Evolutionary conservation across 2,329 filamentous ascomycete species (phyloP), one percentile per base, ranked within the genome.

Genomic region (Pseudogymnoascus sp.): DNA sequence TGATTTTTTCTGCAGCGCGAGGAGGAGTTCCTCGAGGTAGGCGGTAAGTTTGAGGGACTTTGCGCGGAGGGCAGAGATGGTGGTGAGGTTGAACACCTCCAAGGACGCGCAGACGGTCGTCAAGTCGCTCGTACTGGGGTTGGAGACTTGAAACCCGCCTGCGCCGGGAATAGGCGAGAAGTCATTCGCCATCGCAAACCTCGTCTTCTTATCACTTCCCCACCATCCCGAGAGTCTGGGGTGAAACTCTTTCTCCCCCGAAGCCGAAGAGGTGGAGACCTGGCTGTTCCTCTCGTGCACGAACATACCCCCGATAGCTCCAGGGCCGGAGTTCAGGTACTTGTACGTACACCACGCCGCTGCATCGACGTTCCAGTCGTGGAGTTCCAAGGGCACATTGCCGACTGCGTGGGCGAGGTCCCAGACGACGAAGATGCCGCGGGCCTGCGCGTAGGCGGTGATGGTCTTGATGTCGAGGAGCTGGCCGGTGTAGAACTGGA

Each of bases 331-430:
- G 71, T 92, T 92, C 64, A 93, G 80, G 72, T 92, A 93, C 73
- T 93, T 93, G 77, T 93, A 93, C 64, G 83, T 87, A 72, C 90
- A 93, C 90, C 90, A 93, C 7, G 81, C 87, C 4, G 90, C 89
- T 1, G 78, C 91, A 71, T 93, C 90, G 41, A 92, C 89, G 62
- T 88, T 80, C 89, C 89, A 92, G 68, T 89, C 85, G 70, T 91
- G 88, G 7, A 93, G 79, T 61, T 81, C 76, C 19, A 92, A 74
- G 1, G 86, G 84, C 1, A 92, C 87, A 69, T 93, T 93, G 16
- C 90, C 90, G 14, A 82, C 87, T 3, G 89, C 89, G 72, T 93
- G 90, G 0, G 90, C 90, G 52, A 91, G 84, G 71, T 93, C 90
- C 89, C 89, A 93, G 59, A 90, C 88, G 38, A 91, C 83, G 31